These are phyloP conservation scores for Annulohypoxylon stygium DNA, from an alignment of 495 filamentous ascomycete species.

Conservation along the genomic window DNA sequence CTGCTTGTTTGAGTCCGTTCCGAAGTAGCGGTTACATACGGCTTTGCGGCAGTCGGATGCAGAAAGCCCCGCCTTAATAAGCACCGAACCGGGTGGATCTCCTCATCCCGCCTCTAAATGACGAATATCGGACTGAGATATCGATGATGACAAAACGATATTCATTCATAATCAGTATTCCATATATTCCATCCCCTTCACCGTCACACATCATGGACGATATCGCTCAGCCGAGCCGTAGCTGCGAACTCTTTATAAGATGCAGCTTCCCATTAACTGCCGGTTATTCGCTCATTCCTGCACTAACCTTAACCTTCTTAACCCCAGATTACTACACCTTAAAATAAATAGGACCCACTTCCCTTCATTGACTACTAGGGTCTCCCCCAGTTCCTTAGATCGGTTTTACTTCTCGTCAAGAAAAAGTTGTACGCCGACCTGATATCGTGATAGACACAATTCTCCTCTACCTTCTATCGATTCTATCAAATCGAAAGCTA, in stretches of 20 bases:
- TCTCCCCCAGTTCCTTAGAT: neutral
- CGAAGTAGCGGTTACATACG: conserved; percentile 15
- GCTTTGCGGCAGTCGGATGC: conserved; percentile 40
- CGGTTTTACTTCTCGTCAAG: neutral
- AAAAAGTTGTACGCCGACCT: conserved; percentile 15
- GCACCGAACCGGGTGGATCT: conserved; percentile 40
- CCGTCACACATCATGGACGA: conserved; percentile 13
- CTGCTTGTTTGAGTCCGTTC: neutral
- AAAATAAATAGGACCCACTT: conserved; percentile 12
- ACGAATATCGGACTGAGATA: conserved; percentile 39
- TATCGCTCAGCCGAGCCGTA: conserved; percentile 6
- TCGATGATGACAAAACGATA: conserved; percentile 43
- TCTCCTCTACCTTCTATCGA: neutral
- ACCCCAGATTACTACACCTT: conserved; percentile 3
- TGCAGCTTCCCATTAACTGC: neutral
- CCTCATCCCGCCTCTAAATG: conserved; percentile 46
- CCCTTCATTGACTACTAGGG: conserved; percentile 13
- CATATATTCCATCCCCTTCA: neutral
- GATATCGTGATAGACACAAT: neutral
- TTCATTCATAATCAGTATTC: conserved; percentile 13
- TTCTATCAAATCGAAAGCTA: neutral
- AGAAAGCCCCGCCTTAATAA: conserved; percentile 14
- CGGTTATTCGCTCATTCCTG: conserved; percentile 13
- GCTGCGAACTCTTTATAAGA: conserved; percentile 6
- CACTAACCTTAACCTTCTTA: neutral